A percentile compares a stretch with the other conserved stretches of the same genome.
Evolutionary conservation across 305 asterid genomes (phyloP).

Genomic region (Solanum chacoense): DNA sequence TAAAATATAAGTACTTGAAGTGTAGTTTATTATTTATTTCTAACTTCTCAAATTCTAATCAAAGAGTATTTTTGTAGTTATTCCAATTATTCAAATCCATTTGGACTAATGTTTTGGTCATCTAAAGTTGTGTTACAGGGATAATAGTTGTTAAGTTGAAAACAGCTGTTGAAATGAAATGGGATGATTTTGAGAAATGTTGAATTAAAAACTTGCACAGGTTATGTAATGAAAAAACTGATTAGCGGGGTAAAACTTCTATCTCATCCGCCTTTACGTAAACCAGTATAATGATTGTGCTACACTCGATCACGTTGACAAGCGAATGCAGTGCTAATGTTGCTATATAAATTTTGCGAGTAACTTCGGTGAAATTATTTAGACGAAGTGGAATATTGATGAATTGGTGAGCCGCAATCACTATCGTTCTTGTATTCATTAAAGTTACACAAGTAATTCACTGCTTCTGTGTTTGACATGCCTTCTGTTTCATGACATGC

Average conservation of each 20-base stretch:
- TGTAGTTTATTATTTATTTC: slow-evolving; percentile 15
- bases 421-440: not conserved
- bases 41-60: slow-evolving; percentile 15
- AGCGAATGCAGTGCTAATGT: not conserved
- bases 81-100: slow-evolving; percentile 7
- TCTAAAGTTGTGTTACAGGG: slow-evolving; percentile 54
- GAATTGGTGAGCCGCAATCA: not conserved
- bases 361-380: not conserved
- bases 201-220: slow-evolving; percentile 14
- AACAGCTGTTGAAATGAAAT: slow-evolving; percentile 22
- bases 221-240: not conserved
- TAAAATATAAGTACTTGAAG: slow-evolving; percentile 15
- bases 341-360: not conserved
- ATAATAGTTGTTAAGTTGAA: slow-evolving; percentile 24
- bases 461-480: not conserved
- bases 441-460: not conserved
- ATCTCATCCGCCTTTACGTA: not conserved
- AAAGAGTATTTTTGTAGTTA: not conserved
- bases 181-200: slow-evolving; percentile 3
- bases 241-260: not conserved
- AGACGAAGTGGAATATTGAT: not conserved
- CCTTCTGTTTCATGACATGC: not conserved
- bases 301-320: not conserved
- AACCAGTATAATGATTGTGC: not conserved
- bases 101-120: slow-evolving; percentile 43